These are phyloP conservation scores for Candida multigemmis DNA, from an alignment of 805 yeast genomes.

Conservation along the genomic window DNA sequence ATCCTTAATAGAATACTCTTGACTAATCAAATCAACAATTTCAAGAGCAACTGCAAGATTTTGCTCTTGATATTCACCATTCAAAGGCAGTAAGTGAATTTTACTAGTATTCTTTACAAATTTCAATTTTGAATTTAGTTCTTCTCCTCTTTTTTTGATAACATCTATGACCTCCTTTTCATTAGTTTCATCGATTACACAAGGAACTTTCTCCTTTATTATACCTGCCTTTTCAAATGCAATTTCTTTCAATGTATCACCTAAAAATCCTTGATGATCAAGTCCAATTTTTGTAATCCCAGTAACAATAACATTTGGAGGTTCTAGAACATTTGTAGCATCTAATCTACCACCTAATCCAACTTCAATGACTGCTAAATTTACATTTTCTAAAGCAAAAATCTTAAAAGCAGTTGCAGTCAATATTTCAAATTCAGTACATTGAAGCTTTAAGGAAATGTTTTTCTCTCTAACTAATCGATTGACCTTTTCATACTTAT, in stretches of 20 bases:
- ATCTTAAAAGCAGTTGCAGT: constrained; percentile 81
- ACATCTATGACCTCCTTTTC: constrained; percentile 38
- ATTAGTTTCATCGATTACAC: constrained; percentile 69
- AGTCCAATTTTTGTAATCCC: constrained; percentile 80
- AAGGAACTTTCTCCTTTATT: constrained; percentile 49
- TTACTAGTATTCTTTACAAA: constrained; percentile 9
- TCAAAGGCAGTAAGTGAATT: constrained; percentile 38
- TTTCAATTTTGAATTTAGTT: constrained; percentile 16
- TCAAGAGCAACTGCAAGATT: constrained; percentile 64
- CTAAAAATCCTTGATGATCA: constrained; percentile 78
- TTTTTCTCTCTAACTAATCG: constrained; percentile 34
- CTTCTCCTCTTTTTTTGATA: constrained; percentile 28
- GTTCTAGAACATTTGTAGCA: constrained; percentile 68
- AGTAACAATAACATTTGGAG: constrained; percentile 44
- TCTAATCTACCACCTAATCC: constrained; percentile 89
- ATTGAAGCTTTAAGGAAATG: constrained; percentile 36
- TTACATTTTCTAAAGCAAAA: constrained; percentile 51
- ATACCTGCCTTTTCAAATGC: constrained; percentile 86
- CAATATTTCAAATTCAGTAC: constrained; percentile 82
- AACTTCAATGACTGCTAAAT: constrained; percentile 82
- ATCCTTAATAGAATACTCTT: constrained; percentile 9
- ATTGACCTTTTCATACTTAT: constrained; percentile 38
- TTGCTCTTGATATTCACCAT: constrained; percentile 64
- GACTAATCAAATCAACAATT: constrained; percentile 33
- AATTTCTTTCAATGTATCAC: constrained; percentile 53